Evolutionary conservation across 176 grass and related monocot species (phyloP), one percentile per base, ranked within the genome.

Genomic region (barley (Hordeum vulgare)): DNA sequence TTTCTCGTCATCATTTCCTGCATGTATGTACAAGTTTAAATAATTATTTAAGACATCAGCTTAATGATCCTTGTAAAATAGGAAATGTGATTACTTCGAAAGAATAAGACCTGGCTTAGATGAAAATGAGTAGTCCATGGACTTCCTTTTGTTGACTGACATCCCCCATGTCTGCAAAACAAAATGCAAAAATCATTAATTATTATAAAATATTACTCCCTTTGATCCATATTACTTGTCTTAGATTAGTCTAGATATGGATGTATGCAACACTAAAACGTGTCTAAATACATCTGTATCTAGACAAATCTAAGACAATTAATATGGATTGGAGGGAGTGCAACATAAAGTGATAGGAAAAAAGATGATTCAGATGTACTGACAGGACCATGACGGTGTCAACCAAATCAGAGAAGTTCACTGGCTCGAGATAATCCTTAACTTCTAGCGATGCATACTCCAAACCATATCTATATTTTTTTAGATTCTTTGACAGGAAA

Each of bases 111-210:
- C 94, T 94, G 72, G 84, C 73, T 92, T 88, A 97, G 69, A 87
- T 98, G 93, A 85, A 98, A 98, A 93, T 98, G 93, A 28, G 81
- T 87, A 68, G 75, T 91, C 90, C 90, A 95, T 60, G 90, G 85
- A 74, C 89, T 91, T 68, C 78, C 18, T 76, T 86, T 91, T 80
- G 56, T 86, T 27, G 76, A 85, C 33, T 62, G 66, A 77, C 25
- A 42, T 20, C 82, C 81, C 47, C 40, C 80, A 81, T 98, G 84
- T 60, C 96, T 95, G 78, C 83, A 75, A 70, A 81, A 27, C 42
- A 77, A 78, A 79, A 81, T 81, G 15, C 21, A 86, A 85, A 21
- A 71, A 17, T 61, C 36, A 42, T 54, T 86, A 83, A 8, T 75
- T 63, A 79, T 23, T 87, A 34, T 53, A 66, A 41, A 59, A 47